These are phyloP conservation scores for Thelonectria discophora DNA, from an alignment of 2,329 filamentous ascomycete genomes.

Conservation along the genomic window DNA sequence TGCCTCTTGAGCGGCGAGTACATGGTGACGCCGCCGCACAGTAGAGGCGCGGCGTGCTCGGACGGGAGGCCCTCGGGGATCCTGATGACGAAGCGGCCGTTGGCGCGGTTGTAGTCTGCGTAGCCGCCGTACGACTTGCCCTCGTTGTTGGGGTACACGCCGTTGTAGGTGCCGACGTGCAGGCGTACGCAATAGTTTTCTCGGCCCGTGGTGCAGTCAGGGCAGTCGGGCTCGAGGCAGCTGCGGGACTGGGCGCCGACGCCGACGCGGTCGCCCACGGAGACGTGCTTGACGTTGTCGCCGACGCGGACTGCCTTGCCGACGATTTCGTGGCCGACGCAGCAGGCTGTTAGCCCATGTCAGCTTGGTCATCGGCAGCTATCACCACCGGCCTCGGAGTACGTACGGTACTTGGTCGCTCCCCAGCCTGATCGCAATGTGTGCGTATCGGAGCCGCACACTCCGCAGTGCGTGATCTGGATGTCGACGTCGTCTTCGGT, in stretches of 20 bases:
- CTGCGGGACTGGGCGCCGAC: conserved; percentile 37
- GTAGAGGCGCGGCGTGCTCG: conserved; percentile 75
- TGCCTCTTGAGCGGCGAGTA: conserved; percentile 73
- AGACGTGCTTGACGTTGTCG: conserved; percentile 57
- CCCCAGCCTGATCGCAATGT: conserved; percentile 64
- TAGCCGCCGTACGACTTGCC: conserved; percentile 71
- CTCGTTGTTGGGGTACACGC: conserved; percentile 62
- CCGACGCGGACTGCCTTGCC: conserved; percentile 66
- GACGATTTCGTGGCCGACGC: conserved; percentile 73
- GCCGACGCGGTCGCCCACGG: conserved; percentile 67
- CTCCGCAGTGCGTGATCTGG: conserved; percentile 70
- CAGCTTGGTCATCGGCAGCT: neutral
- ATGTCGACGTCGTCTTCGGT: conserved; percentile 73
- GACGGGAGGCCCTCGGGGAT: conserved; percentile 75
- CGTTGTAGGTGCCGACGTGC: conserved; percentile 65
- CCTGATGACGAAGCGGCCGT: conserved; percentile 59
- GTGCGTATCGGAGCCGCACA: conserved; percentile 71
- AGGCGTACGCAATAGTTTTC: conserved; percentile 73
- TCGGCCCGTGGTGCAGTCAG: conserved; percentile 54
- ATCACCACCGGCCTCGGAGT: neutral
- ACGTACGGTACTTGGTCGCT: conserved; percentile 27
- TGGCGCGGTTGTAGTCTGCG: conserved; percentile 46
- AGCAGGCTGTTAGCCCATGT: conserved; percentile 49
- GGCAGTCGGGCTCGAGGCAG: conserved; percentile 25
- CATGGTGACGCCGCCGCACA: conserved; percentile 82